Conservation (phyloP, 108 stramenopile species). For the Aurantiochytrium sp. region DNA sequence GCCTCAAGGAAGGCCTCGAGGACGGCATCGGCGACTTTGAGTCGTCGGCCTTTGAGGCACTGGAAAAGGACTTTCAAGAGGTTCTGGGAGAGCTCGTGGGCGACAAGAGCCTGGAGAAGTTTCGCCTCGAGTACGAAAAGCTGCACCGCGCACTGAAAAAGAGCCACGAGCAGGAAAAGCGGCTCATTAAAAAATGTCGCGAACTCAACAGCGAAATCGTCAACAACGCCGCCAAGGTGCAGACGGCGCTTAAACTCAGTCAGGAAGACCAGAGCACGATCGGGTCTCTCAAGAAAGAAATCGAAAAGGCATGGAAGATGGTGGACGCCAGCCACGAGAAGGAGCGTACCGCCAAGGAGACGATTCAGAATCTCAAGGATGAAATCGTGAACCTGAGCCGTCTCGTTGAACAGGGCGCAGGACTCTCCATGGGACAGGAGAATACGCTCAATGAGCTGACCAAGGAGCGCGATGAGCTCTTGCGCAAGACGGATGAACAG, state of each 20-base stretch:
- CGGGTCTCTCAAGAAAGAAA: conserved; percentile 51
- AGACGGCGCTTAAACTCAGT: conserved; percentile 54
- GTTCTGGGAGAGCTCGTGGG: conserved; percentile 55
- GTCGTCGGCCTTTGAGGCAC: conserved; percentile 7
- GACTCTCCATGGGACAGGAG: conserved; percentile 55
- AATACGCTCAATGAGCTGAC: conserved; percentile 53
- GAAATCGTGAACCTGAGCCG: conserved; percentile 54
- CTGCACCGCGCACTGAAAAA: conserved; percentile 57
- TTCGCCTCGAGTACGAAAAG: conserved; percentile 63
- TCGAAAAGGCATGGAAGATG: conserved; percentile 63
- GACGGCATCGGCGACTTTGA: background rate
- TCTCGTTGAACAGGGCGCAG: conserved; percentile 63
- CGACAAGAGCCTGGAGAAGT: conserved; percentile 52
- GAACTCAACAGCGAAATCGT: conserved; percentile 60
- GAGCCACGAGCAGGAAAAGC: conserved; percentile 58
- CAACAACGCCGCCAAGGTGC: conserved; percentile 61
- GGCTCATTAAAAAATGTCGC: conserved; percentile 56
- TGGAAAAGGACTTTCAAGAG: conserved; percentile 30
- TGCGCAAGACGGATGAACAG: conserved; percentile 39
- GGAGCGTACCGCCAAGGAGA: conserved; percentile 55
- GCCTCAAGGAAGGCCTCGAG: background rate
- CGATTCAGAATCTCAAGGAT: conserved; percentile 52
- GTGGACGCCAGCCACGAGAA: conserved; percentile 60
- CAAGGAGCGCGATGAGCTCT: conserved; percentile 34
- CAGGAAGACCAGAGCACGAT: conserved; percentile 61